phyloP scores from a whole-genome alignment of 441 rosid genomes.

The Croton setiger region DNA sequence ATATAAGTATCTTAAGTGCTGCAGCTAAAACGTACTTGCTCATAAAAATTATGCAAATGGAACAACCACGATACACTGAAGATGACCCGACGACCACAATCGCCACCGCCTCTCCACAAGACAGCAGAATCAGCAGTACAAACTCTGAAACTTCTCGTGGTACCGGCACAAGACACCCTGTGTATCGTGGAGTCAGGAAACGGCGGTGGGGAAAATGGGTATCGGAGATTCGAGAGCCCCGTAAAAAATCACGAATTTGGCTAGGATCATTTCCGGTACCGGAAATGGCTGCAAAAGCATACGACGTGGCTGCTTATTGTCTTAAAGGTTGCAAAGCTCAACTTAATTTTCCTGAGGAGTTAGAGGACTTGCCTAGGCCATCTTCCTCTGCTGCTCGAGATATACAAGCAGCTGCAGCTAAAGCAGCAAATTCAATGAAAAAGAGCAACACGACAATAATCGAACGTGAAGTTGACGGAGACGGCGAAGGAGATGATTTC shows the following conservation, averaged over 20 bases:
- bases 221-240: slow-evolving; percentile 87
- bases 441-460: slow-evolving; percentile 25
- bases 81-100: slow-evolving; percentile 30
- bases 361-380: slow-evolving; percentile 51
- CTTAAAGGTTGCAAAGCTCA: slow-evolving; percentile 75
- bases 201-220: slow-evolving; percentile 97
- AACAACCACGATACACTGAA: slow-evolving; percentile 38
- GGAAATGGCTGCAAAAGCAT: slow-evolving; percentile 97
- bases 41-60: slow-evolving; percentile 43
- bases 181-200: slow-evolving; percentile 77
- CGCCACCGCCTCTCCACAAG: slow-evolving; percentile 18
- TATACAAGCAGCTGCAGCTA: slow-evolving; percentile 77
- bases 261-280: slow-evolving; percentile 84
- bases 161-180: slow-evolving; percentile 49
- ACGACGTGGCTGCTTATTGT: slow-evolving; percentile 79
- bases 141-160: slow-evolving; percentile 16
- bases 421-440: slow-evolving; percentile 55
- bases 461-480: background rate
- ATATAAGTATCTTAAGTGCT: no score
- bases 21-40: background rate
- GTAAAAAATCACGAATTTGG: slow-evolving; percentile 90
- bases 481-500: slow-evolving; percentile 30
- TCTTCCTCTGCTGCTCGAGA: slow-evolving; percentile 62
- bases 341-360: slow-evolving; percentile 82
- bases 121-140: slow-evolving; percentile 17